Evolutionary conservation across 495 filamentous ascomycete species (phyloP).

Genomic region (Podospora fimiseda): DNA sequence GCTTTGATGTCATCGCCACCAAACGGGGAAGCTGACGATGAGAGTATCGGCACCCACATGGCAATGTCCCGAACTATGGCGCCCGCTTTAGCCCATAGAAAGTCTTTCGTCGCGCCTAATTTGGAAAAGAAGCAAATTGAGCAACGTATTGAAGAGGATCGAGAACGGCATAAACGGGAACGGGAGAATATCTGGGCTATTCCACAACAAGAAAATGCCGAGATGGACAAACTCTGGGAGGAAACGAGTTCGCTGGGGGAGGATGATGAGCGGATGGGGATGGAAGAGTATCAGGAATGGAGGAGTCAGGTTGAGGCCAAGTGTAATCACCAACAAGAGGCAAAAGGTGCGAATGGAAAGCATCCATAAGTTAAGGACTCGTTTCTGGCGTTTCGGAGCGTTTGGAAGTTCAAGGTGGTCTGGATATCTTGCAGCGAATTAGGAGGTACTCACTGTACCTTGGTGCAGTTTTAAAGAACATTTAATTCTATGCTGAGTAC

Average conservation of each 20-base stretch:
- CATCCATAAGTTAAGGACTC: no score
- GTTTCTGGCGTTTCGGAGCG: no score
- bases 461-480: no score
- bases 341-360: conserved; percentile 9
- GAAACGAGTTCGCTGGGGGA: conserved; percentile 75
- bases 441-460: no score
- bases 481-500: no score
- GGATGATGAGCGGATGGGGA: conserved; percentile 67
- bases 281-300: conserved; percentile 66
- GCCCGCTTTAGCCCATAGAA: conserved; percentile 20
- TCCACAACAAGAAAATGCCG: conserved; percentile 57
- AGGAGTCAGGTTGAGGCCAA: conserved; percentile 7
- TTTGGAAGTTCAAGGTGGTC: no score
- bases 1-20: conserved; percentile 31
- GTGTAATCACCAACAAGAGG: conserved; percentile 14
- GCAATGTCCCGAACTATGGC: conserved; percentile 23
- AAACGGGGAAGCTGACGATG: conserved; percentile 24
- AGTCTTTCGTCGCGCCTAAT: conserved; percentile 22
- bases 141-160: conserved; percentile 93
- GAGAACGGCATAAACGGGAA: conserved; percentile 86
- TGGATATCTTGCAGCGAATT: no score
- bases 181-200: conserved; percentile 89
- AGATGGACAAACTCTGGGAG: conserved; percentile 61
- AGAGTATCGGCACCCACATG: conserved; percentile 27
- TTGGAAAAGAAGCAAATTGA: conserved; percentile 85